Conservation (phyloP, 805 yeast species). For the Ogataea pignaliae region DNA sequence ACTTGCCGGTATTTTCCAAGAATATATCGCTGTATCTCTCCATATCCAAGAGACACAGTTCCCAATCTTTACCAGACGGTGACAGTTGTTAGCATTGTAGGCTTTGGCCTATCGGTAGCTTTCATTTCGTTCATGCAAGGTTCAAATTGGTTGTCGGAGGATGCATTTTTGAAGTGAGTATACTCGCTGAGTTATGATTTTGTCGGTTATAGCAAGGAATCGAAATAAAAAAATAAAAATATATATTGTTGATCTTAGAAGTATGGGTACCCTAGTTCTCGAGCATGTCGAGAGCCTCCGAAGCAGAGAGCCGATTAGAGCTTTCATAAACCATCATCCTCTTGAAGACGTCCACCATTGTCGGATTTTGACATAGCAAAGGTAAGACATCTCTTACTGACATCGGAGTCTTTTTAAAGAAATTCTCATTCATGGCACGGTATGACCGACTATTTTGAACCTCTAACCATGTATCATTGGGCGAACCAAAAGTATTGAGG, state of each 20-base stretch:
- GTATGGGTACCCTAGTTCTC: neutral
- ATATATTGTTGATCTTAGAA: neutral
- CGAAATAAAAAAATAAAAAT: neutral
- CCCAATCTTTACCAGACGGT: neutral
- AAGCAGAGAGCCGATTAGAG: slow-evolving; percentile 28
- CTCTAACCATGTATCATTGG: slow-evolving; percentile 44
- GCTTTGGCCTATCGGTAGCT: no score
- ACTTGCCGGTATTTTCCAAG: no score
- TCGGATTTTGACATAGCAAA: slow-evolving; percentile 15
- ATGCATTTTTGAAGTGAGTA: no score
- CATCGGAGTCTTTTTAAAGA: slow-evolving; percentile 19
- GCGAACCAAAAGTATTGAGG: slow-evolving; percentile 60
- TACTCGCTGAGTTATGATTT: no score
- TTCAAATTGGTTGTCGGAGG: no score
- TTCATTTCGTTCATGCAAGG: no score
- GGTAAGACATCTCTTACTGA: slow-evolving; percentile 32
- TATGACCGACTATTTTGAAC: slow-evolving; percentile 35
- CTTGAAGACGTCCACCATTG: slow-evolving; percentile 30
- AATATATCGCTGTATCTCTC: neutral
- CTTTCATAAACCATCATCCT: slow-evolving; percentile 42
- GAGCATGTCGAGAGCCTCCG: slow-evolving; percentile 14
- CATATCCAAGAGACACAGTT: neutral
- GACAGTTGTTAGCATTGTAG: no score
- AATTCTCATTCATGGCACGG: slow-evolving; percentile 26
- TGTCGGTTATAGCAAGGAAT: no score